Evolutionary conservation across 1,139 yeast species (phyloP), one percentile per base, ranked within the genome.

Genomic region (Candida sanyaensis): DNA sequence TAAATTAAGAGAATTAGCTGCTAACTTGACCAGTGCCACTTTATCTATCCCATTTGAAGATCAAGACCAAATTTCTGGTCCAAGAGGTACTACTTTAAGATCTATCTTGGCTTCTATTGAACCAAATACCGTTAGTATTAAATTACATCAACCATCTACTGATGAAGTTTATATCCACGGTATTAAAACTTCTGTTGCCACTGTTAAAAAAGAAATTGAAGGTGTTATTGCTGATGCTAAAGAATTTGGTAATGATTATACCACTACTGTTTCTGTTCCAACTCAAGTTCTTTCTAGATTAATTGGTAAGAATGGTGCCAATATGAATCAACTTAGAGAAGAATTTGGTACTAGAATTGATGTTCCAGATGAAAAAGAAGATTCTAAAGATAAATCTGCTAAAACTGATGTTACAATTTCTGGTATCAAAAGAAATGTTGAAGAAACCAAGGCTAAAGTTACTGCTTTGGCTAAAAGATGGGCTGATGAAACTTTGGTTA

Each of bases 221-320:
- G 68, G 73, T 46, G 76, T 83, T 9, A 71, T 88, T 52, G 78
- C 77, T 47, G 93, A 88, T 54, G 83, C 86, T 44, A 79, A 81
- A 59, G 84, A 84, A 58, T 78, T 81, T 57, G 79, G 83, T 27
- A 80, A 84, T 51, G 80, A 80, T 45, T 88, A 79, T 66, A 69
- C 75, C 45, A 66, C 83, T 23, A 71, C 78, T 37, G 68, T 82
- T 55, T 74, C 73, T 41, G 84, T 90, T 60, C 96, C 97, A 51
- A 68, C 82, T 2, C 72, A 77, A 48, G 80, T 83, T 42, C 75
- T 92, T 51, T 80, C 95, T 38, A 84, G 96, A 67, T 77, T 95
- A 48, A 90, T 95, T 65, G 99, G 99, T 56, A 88, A 86, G 65
- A 88, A 83, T 53, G 99, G 99, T 49, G 71, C 88, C 39, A 82